Evolutionary conservation across 2,329 filamentous ascomycete species (phyloP).

Genomic region (Penicillium frequentans): DNA sequence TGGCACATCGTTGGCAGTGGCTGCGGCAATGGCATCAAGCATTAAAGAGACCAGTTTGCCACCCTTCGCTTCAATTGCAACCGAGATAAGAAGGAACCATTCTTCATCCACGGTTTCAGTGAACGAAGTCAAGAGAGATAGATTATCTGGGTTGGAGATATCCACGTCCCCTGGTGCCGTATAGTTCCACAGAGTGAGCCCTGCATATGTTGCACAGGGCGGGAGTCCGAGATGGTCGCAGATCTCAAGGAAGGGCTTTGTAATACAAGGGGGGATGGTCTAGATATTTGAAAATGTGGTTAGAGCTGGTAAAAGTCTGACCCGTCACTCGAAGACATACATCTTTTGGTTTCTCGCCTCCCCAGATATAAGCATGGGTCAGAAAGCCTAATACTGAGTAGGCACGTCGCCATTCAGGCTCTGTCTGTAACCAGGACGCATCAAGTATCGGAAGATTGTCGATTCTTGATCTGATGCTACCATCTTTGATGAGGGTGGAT

Average conservation of each 20-base stretch:
- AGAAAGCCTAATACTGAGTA: conserved; percentile 75
- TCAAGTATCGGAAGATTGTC: conserved; percentile 76
- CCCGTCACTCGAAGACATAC: conserved; percentile 40
- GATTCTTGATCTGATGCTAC: conserved; percentile 71
- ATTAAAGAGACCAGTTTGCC: conserved; percentile 47
- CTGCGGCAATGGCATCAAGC: conserved; percentile 50
- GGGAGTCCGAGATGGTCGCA: conserved; percentile 39
- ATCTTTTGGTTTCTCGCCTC: conserved; percentile 68
- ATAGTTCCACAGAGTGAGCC: conserved; percentile 43
- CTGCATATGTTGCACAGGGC: conserved; percentile 46
- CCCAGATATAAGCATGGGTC: conserved; percentile 83
- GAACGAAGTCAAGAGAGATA: conserved; percentile 35
- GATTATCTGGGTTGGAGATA: conserved; percentile 38
- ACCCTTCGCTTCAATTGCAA: conserved; percentile 54
- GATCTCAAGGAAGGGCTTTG: conserved; percentile 38
- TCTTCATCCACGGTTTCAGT: conserved; percentile 43
- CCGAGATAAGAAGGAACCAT: conserved; percentile 54
- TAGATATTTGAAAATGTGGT: conserved; percentile 9
- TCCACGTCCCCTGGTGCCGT: conserved; percentile 24
- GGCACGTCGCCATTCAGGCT: conserved; percentile 83
- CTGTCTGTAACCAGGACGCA: conserved; percentile 71
- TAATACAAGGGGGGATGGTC: conserved; percentile 38
- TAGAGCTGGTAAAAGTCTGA: not conserved
- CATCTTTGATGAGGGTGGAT: conserved; percentile 73
- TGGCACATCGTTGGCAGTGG: conserved; percentile 35